Conservation (phyloP, 148 eudicot genomes). For the Camellia sinensis region DNA sequence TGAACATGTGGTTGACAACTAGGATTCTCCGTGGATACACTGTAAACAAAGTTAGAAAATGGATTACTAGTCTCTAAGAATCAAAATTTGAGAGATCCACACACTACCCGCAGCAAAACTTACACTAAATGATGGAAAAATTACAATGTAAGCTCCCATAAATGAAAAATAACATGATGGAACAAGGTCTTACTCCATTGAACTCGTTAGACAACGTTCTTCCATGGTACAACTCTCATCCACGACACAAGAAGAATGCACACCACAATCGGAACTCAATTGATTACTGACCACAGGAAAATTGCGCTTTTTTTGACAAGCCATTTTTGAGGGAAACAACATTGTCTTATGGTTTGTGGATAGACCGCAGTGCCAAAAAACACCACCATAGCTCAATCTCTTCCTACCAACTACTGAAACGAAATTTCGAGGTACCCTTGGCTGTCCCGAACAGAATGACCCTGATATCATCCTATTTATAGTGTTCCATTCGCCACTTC, state of each 20-base stretch:
- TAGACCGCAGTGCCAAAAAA: slow-evolving; percentile 24
- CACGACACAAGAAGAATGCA: slow-evolving; percentile 41
- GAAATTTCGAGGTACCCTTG: slow-evolving; percentile 15
- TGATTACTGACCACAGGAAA: slow-evolving; percentile 21
- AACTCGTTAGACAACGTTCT: slow-evolving; percentile 14
- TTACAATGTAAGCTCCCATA: not conserved
- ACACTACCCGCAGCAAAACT: not conserved
- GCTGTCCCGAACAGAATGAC: slow-evolving; percentile 10
- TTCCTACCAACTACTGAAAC: slow-evolving; percentile 17
- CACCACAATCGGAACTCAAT: slow-evolving; percentile 42
- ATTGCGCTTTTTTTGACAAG: slow-evolving; percentile 31
- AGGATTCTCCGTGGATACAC: slow-evolving; percentile 30
- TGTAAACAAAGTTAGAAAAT: slow-evolving; percentile 29
- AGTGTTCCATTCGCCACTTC: slow-evolving; percentile 29
- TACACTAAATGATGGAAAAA: not conserved
- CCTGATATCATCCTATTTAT: slow-evolving; percentile 2
- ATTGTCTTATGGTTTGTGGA: slow-evolving; percentile 22
- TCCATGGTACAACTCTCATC: slow-evolving; percentile 35
- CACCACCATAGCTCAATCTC: slow-evolving; percentile 17
- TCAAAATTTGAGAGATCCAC: not conserved
- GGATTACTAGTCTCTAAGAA: slow-evolving; percentile 5
- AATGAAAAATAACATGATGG: not conserved
- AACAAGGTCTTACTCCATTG: slow-evolving; percentile 30
- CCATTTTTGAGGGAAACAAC: slow-evolving; percentile 20
- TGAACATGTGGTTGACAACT: slow-evolving; percentile 19